Evolutionary conservation across 1,284 basidiomycete species (phyloP).

Genomic region (Pterulicium gracile): DNA sequence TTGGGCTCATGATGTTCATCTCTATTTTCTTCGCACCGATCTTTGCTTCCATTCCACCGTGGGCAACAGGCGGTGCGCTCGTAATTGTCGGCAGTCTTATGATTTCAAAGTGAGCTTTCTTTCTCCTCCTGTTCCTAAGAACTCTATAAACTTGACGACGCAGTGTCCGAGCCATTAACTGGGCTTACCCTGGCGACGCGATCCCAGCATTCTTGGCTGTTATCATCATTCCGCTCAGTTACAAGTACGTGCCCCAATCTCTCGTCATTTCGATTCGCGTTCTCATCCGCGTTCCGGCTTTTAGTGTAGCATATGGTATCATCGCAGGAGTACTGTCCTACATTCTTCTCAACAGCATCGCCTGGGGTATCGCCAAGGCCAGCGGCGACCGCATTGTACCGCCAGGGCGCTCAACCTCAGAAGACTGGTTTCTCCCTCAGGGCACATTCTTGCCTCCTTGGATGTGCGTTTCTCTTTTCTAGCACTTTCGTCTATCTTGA

Average conservation of each 20-base stretch:
- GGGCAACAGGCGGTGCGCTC: constrained; percentile 84
- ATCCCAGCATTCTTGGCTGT: constrained; percentile 78
- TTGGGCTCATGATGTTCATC: constrained; percentile 74
- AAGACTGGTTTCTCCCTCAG: constrained; percentile 26
- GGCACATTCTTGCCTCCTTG: background rate
- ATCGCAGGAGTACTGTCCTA: constrained; percentile 72
- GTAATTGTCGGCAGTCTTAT: constrained; percentile 84
- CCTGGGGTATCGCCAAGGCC: constrained; percentile 45
- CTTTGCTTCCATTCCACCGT: constrained; percentile 78
- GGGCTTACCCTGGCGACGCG: constrained; percentile 81
- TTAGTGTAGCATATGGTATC: constrained; percentile 75
- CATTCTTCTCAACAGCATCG: constrained; percentile 64
- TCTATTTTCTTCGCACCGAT: constrained; percentile 87
- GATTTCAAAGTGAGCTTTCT: constrained; percentile 30
- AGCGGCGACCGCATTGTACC: constrained; percentile 57
- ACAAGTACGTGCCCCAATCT: constrained; percentile 30
- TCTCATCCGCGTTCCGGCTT: background rate
- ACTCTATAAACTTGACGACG: too few species aligned
- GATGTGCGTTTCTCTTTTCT: too few species aligned
- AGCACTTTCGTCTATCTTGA: too few species aligned
- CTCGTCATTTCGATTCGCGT: background rate
- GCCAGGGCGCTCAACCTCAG: constrained; percentile 50
- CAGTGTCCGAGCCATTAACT: constrained; percentile 80
- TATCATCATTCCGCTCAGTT: constrained; percentile 68
- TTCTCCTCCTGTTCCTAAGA: too few species aligned